Evolutionary conservation across 1,139 yeast species (phyloP).

Genomic region (Saccharomyces hybrid): DNA sequence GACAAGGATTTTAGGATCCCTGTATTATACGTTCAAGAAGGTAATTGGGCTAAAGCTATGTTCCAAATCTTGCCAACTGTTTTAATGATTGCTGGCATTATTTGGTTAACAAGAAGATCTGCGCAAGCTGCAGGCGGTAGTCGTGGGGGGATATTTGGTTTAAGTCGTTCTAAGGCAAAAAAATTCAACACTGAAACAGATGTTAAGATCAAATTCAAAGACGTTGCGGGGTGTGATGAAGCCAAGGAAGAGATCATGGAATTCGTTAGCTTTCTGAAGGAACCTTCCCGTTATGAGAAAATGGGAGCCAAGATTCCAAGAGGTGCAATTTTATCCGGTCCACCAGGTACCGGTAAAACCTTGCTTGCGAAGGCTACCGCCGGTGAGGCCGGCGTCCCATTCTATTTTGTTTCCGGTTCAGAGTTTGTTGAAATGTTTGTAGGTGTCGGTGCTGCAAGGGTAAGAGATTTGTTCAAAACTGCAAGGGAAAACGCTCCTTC

Average conservation of each 20-base stretch:
- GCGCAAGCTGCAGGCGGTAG: conserved; percentile 44
- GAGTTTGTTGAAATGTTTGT: conserved; percentile 79
- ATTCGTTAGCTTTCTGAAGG: conserved; percentile 68
- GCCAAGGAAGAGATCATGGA: conserved; percentile 82
- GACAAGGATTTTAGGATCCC: conserved; percentile 59
- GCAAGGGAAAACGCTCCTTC: conserved; percentile 79
- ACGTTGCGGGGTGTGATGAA: conserved; percentile 79
- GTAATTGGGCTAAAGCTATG: conserved; percentile 48
- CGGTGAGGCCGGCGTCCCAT: conserved; percentile 80
- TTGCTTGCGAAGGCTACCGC: conserved; percentile 76
- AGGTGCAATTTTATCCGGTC: conserved; percentile 77
- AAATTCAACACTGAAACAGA: conserved; percentile 64
- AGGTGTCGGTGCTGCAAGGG: conserved; percentile 78
- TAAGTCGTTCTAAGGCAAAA: conserved; percentile 64
- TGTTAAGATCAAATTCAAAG: conserved; percentile 64
- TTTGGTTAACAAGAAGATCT: conserved; percentile 58
- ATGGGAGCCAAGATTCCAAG: conserved; percentile 79
- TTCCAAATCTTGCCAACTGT: conserved; percentile 63
- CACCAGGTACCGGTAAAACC: conserved; percentile 86
- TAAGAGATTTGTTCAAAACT: conserved; percentile 69
- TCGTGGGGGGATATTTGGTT: conserved; percentile 53
- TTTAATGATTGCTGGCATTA: conserved; percentile 61
- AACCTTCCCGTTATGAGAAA: conserved; percentile 65
- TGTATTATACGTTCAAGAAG: conserved; percentile 53
- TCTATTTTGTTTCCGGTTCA: conserved; percentile 73